Evolutionary conservation across 768 basidiomycete species (phyloP).

Genomic region (Collybia sp.): DNA sequence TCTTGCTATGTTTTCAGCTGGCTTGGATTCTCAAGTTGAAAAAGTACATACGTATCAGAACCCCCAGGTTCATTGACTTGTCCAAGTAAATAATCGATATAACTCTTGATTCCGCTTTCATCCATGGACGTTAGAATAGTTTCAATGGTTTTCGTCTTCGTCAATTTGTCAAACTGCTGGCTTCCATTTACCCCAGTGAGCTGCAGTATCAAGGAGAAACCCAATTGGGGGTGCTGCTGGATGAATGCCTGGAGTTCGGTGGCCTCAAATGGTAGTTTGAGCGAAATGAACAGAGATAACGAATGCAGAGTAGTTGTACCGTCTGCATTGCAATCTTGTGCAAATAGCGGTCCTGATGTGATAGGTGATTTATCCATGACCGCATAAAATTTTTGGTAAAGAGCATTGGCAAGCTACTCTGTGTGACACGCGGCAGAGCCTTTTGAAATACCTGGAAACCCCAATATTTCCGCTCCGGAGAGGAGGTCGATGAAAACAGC

Average conservation of each 20-base stretch:
- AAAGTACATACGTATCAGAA: conserved; percentile 32
- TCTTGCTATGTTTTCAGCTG: conserved; percentile 23
- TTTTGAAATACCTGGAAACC: conserved; percentile 91
- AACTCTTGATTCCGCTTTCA: conserved; percentile 66
- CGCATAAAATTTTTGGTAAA: conserved; percentile 97
- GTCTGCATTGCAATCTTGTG: conserved; percentile 86
- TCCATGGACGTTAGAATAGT: conserved; percentile 74
- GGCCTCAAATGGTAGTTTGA: conserved; percentile 38
- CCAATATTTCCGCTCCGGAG: conserved; percentile 88
- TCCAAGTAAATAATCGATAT: conserved; percentile 66
- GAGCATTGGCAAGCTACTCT: conserved; percentile 72
- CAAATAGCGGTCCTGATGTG: conserved; percentile 80
- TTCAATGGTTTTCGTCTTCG: conserved; percentile 91
- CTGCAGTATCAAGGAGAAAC: conserved; percentile 81
- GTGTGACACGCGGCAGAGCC: conserved; percentile 62
- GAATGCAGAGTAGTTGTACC: conserved; percentile 35
- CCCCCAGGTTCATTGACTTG: conserved; percentile 50
- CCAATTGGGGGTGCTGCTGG: conserved; percentile 69
- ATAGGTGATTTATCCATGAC: conserved; percentile 94
- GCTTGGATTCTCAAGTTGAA: neutral
- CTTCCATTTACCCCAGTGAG: conserved; percentile 80
- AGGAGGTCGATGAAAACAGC: conserved; percentile 79
- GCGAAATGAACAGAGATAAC: neutral
- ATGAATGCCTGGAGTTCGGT: conserved; percentile 73
- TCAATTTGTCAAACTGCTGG: conserved; percentile 87